phyloP scores from a whole-genome alignment of 495 filamentous ascomycete species.

The Cenococcum geophilum region DNA sequence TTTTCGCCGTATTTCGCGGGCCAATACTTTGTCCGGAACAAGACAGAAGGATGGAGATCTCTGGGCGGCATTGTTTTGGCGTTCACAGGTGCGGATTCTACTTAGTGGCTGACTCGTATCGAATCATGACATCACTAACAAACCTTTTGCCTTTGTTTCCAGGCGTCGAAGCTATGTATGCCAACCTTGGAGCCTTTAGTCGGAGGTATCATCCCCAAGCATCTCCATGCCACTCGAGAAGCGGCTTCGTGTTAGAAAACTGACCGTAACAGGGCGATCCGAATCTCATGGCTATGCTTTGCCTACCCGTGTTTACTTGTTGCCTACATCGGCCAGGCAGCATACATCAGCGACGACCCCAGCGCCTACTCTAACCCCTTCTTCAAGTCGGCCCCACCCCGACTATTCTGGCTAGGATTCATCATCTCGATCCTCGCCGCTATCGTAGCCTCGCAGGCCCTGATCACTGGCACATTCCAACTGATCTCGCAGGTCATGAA shows the following conservation, averaged over 20 bases:
- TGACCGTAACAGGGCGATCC: conserved; percentile 42
- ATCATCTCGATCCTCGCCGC: conserved; percentile 62
- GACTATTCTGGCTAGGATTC: conserved; percentile 59
- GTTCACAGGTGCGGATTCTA: too few species aligned
- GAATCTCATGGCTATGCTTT: conserved; percentile 60
- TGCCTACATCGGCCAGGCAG: conserved; percentile 69
- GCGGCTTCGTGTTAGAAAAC: too few species aligned
- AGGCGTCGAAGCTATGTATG: conserved; percentile 78
- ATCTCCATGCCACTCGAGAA: too few species aligned
- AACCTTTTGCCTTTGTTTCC: too few species aligned
- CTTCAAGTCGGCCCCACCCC: conserved; percentile 59
- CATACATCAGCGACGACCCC: conserved; percentile 57
- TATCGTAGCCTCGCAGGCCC: conserved; percentile 67
- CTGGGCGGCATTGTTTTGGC: conserved; percentile 67
- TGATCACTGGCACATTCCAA: conserved; percentile 68
- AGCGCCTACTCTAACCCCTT: conserved; percentile 65
- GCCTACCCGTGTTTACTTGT: conserved; percentile 65
- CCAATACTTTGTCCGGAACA: conserved; percentile 54
- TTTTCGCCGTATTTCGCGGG: conserved; percentile 63
- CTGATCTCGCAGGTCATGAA: conserved; percentile 68
- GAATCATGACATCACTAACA: too few species aligned
- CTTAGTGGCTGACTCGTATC: too few species aligned
- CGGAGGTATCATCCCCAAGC: too few species aligned
- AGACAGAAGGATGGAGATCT: conserved; percentile 56
- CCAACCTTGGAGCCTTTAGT: conserved; percentile 71